Evolutionary conservation across 495 filamentous ascomycete genomes (phyloP).

Genomic region (Xylaria castorea): DNA sequence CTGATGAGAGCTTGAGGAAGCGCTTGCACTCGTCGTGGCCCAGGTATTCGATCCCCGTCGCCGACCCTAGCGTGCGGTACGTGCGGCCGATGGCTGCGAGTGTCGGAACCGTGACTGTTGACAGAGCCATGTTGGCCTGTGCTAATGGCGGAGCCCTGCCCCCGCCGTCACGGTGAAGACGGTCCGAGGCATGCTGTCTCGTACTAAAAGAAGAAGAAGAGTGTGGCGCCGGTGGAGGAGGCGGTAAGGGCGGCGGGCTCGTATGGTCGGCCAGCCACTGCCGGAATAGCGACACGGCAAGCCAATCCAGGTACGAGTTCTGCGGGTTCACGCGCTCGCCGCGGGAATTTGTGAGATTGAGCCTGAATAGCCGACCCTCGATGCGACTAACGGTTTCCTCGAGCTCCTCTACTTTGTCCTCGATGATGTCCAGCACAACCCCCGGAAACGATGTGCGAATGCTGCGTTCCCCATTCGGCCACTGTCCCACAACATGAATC

Average conservation of each 20-base stretch:
- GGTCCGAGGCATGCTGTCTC: conserved; percentile 20
- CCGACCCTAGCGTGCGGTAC: conserved; percentile 71
- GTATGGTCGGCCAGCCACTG: conserved; percentile 92
- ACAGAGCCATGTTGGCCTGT: conserved; percentile 29
- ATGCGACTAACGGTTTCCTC: conserved; percentile 70
- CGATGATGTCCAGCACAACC: conserved; percentile 81
- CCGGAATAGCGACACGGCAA: conserved; percentile 81
- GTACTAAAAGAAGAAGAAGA: conserved; percentile 19
- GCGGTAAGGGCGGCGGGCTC: conserved; percentile 66
- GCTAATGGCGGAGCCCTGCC: conserved; percentile 23
- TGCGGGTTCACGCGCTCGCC: conserved; percentile 81
- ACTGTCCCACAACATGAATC: conserved; percentile 90
- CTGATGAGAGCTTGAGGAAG: conserved; percentile 78
- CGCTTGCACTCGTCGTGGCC: conserved; percentile 85
- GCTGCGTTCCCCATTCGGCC: conserved; percentile 79
- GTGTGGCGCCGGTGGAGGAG: conserved; percentile 46
- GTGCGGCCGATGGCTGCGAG: conserved; percentile 67
- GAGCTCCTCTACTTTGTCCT: conserved; percentile 87
- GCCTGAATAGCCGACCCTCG: conserved; percentile 78
- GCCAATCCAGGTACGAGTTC: conserved; percentile 85
- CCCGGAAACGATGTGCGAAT: conserved; percentile 74
- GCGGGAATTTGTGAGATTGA: conserved; percentile 76
- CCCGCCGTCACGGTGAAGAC: conserved; percentile 34
- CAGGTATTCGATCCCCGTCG: conserved; percentile 68
- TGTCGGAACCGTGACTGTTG: conserved; percentile 37